These are phyloP conservation scores for Pythium volutum DNA, from an alignment of 352 stramenopile genomes.

Conservation along the genomic window DNA sequence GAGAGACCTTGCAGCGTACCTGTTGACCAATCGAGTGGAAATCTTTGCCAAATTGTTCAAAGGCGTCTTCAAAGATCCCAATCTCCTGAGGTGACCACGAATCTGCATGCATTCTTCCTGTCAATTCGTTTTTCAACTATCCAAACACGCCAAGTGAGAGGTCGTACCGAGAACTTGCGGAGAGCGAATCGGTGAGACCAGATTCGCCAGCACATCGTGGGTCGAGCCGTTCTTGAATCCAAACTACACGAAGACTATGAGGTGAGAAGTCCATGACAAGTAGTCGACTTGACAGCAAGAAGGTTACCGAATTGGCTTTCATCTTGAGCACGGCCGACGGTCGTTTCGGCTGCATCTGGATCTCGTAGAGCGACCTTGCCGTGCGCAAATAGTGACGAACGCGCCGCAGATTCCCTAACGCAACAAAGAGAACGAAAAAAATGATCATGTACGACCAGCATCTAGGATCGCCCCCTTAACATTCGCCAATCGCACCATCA, in stretches of 20 bases:
- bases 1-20: conserved; percentile 24
- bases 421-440: not conserved
- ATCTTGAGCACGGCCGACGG: conserved; percentile 71
- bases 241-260: conserved; percentile 32
- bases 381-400: conserved; percentile 57
- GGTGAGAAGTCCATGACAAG: not conserved
- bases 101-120: conserved; percentile 34
- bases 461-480: not conserved
- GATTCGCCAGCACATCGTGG: conserved; percentile 57
- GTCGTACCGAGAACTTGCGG: conserved; percentile 64
- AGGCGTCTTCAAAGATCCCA: conserved; percentile 72
- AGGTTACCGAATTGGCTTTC: conserved; percentile 54
- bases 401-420: conserved; percentile 56
- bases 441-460: not conserved
- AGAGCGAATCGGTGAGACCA: conserved; percentile 63
- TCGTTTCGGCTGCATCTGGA: conserved; percentile 73
- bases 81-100: conserved; percentile 74
- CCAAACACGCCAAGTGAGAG: not conserved
- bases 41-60: conserved; percentile 71
- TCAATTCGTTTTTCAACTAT: not conserved
- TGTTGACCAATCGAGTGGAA: conserved; percentile 75
- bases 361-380: conserved; percentile 61
- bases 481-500: conserved; percentile 13
- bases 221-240: conserved; percentile 66
- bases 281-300: not conserved